Conservation (phyloP, 495 filamentous ascomycete species). For the Copromyces sp. region DNA sequence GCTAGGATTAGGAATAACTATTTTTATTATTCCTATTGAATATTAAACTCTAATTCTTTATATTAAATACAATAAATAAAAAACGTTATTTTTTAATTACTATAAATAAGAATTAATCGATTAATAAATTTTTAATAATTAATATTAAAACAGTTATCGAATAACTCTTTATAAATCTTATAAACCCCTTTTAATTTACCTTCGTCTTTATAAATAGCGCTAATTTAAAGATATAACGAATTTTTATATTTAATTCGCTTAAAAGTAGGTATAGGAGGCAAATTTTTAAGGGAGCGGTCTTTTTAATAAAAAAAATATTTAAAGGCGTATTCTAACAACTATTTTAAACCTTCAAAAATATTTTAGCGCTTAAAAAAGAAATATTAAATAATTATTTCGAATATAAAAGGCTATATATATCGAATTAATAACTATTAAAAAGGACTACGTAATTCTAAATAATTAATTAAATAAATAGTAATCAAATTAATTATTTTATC, state of each 20-base stretch:
- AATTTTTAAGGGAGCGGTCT: too few relatives aligned
- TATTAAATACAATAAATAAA: too few relatives aligned
- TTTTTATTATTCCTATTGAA: too few relatives aligned
- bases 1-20: too few relatives aligned
- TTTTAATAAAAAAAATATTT: background rate
- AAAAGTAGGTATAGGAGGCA: background rate
- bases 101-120: too few relatives aligned
- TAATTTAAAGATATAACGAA: background rate
- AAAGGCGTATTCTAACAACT: background rate
- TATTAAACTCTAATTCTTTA: too few relatives aligned
- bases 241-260: background rate
- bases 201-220: too few relatives aligned
- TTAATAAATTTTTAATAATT: too few relatives aligned
- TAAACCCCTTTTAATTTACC: too few relatives aligned
- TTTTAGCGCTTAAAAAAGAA: background rate
- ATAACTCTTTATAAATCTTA: too few relatives aligned
- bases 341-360: background rate
- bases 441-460: background rate
- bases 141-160: too few relatives aligned
- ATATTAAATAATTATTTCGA: background rate
- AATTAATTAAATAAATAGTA: background rate
- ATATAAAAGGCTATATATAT: background rate
- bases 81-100: too few relatives aligned
- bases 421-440: background rate
- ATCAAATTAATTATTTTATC: background rate